phyloP scores from a whole-genome alignment of 805 yeast genomes.

The Vanderwaltozyma verrucispora region DNA sequence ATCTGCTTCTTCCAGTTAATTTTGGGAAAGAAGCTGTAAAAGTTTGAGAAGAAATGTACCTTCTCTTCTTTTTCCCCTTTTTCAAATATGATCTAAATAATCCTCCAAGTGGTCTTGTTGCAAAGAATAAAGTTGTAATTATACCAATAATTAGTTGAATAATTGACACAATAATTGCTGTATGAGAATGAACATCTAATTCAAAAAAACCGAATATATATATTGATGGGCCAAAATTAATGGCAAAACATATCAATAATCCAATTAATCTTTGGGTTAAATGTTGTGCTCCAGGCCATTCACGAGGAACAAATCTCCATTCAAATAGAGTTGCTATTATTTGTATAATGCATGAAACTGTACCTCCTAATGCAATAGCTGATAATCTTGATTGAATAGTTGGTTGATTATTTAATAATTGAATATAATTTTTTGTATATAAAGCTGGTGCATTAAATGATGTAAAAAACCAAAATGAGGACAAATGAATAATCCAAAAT shows the following conservation, averaged over 20 bases:
- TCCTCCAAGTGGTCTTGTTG: constrained; percentile 51
- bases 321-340: constrained; percentile 49
- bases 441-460: constrained; percentile 57
- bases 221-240: constrained; percentile 42
- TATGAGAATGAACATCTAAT: constrained; percentile 22
- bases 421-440: constrained; percentile 49
- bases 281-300: constrained; percentile 64
- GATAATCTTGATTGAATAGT: constrained; percentile 44
- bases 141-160: constrained; percentile 49
- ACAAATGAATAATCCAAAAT: constrained; percentile 67
- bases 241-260: constrained; percentile 32
- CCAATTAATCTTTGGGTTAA: constrained; percentile 38
- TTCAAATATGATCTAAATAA: constrained; percentile 37
- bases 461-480: constrained; percentile 71
- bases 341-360: constrained; percentile 47
- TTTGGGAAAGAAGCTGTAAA: constrained; percentile 53
- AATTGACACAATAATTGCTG: constrained; percentile 36
- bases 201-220: constrained; percentile 36
- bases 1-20: constrained; percentile 41
- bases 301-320: constrained; percentile 53
- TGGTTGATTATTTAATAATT: constrained; percentile 49
- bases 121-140: constrained; percentile 43
- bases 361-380: constrained; percentile 58
- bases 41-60: constrained; percentile 39
- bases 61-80: constrained; percentile 29